Evolutionary conservation across 129 eudicot genomes (phyloP), one percentile per base, ranked within the genome.

Genomic region (Escallonia rubra): DNA sequence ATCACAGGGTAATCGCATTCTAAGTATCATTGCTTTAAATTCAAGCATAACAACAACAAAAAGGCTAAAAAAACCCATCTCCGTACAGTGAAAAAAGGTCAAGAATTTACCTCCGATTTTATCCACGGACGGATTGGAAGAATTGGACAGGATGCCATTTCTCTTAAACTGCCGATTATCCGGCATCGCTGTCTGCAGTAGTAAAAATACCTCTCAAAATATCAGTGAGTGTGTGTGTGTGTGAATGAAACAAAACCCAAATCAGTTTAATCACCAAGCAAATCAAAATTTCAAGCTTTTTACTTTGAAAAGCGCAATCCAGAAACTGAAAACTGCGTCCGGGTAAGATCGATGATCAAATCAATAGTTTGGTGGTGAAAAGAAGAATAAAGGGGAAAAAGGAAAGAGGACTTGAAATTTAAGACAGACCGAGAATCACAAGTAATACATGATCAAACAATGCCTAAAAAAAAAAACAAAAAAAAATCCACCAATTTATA

Each of bases 161-260:
- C 86, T 81, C 76, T 76, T 87, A 67, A 79, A 71, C 74, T 81
- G 86, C 72, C 81, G 84, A 83, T 71, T 81, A 59, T 76, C 96
- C 78, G 93, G 77, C 96, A 89, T 89, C 75, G 76, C 57, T 76
- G 67, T 46, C 59, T 45, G 63, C 12, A 59, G 15, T 43, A 65
- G 13, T 14, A 16, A 15, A 42, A 57, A 51, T 42, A 7, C 13
- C 13, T 11, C 65, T 44, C 64, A 72, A 58, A 48, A 57, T 49
- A 44, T 50, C 34, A 23, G 54, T 45, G 67, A n/a, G 53, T 14
- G 50, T 10, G 67, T 40, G 41, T 41, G 66, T 43, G 63, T 3
- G 3, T 41, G 43, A 40, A 52, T 10, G 10, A 48, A 62, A 43
- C 12, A 41, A 71, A 51, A 34, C 62, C 52, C 34, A 23, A 23